These are phyloP conservation scores for Licmophora abbreviata DNA, from an alignment of 108 stramenopile species.

Conservation along the genomic window DNA sequence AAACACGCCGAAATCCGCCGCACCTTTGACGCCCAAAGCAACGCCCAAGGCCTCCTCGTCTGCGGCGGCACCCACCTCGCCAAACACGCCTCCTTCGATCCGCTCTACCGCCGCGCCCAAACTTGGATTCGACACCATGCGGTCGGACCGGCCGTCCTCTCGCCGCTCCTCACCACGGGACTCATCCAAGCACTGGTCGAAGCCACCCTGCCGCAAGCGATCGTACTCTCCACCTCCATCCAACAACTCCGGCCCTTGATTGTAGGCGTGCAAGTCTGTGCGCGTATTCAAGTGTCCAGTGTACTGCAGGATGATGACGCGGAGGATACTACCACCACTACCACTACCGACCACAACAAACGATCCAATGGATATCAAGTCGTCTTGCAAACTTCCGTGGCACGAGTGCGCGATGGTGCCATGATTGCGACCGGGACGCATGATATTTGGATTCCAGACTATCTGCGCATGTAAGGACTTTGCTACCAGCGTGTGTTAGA, in stretches of 20 bases:
- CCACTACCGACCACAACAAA: background rate
- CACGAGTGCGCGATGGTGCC: constrained; percentile 28
- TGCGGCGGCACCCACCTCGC: constrained; percentile 39
- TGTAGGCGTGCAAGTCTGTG: constrained; percentile 21
- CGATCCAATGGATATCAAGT: constrained; percentile 23
- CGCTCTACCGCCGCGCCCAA: constrained; percentile 31
- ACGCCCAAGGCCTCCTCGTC: constrained; percentile 30
- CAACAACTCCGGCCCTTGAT: constrained; percentile 34
- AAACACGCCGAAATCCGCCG: constrained; percentile 26
- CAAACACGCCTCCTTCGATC: constrained; percentile 35
- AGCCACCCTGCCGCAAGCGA: constrained; percentile 31
- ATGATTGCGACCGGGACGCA: constrained; percentile 34
- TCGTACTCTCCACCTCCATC: constrained; percentile 17
- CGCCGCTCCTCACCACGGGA: constrained; percentile 31
- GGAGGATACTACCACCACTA: background rate
- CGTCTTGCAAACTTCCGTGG: constrained; percentile 23
- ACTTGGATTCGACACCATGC: constrained; percentile 39
- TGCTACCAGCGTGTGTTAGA: background rate
- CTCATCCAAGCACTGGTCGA: constrained; percentile 46
- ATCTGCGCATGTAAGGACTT: constrained; percentile 9
- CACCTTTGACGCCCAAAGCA: constrained; percentile 29
- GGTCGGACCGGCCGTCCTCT: constrained; percentile 44
- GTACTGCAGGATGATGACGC: background rate
- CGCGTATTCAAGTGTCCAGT: constrained; percentile 13
- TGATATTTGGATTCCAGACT: constrained; percentile 42